Evolutionary conservation across 441 rosid species (phyloP).

Genomic region (Viola pubescens): DNA sequence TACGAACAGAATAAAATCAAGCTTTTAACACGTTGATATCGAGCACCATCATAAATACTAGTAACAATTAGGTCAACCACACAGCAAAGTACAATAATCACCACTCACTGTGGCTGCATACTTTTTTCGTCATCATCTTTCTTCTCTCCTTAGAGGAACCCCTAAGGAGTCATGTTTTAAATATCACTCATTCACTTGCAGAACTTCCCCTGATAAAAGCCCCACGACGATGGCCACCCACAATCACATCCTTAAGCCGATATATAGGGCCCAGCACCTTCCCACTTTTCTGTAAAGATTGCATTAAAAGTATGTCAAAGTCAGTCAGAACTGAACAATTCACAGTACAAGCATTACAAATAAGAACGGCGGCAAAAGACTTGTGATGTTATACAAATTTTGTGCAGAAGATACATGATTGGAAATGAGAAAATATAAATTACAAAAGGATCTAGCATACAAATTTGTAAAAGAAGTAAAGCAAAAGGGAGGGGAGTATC

Average conservation of each 20-base stretch:
- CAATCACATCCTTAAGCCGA: constrained; percentile 71
- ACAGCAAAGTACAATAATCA: constrained; percentile 23
- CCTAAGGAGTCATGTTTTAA: no score
- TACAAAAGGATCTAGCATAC: no score
- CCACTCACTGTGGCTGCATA: constrained; percentile 17
- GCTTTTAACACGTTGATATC: constrained; percentile 17
- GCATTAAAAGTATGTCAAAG: neutral
- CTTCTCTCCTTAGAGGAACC: constrained; percentile 9
- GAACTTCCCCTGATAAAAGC: constrained; percentile 45
- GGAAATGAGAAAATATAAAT: no score
- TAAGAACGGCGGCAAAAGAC: neutral
- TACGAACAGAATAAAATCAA: constrained; percentile 16
- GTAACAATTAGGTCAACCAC: constrained; percentile 19
- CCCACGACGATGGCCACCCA: constrained; percentile 60
- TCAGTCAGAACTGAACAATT: neutral
- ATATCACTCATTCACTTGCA: constrained; percentile 17
- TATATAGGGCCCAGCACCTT: constrained; percentile 59
- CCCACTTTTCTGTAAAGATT: constrained; percentile 47
- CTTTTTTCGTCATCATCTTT: constrained; percentile 32
- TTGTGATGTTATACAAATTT: neutral
- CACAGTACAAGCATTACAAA: neutral
- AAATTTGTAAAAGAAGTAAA: no score
- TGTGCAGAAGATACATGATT: no score
- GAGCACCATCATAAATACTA: constrained; percentile 14
- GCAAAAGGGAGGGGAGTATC: no score